A percentile compares a stretch with the other conserved stretches of the same genome.
phyloP scores from a whole-genome alignment of 768 basidiomycete species.

The Lentinula lateritia region DNA sequence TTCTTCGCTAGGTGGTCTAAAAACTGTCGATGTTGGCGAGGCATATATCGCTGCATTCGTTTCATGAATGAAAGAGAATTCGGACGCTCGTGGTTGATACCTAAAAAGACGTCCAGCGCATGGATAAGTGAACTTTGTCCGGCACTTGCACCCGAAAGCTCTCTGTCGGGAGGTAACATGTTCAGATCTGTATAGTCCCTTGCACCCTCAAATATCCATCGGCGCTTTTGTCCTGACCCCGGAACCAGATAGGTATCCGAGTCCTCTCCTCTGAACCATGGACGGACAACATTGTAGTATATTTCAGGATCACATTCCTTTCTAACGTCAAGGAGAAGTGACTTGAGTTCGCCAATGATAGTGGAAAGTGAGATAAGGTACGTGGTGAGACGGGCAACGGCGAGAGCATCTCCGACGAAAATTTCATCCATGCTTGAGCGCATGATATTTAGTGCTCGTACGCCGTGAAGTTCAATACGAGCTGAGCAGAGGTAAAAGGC shows the following conservation, averaged over 20 bases:
- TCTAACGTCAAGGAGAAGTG: constrained; percentile 58
- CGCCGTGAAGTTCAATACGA: constrained; percentile 82
- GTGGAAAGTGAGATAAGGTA: constrained; percentile 60
- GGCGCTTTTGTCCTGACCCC: constrained; percentile 19
- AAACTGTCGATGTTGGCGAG: constrained; percentile 74
- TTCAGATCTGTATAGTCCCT: constrained; percentile 32
- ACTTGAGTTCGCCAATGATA: constrained; percentile 60
- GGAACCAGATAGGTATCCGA: constrained; percentile 25
- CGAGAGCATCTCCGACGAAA: constrained; percentile 69
- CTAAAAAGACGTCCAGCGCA: constrained; percentile 67
- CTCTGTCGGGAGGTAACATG: constrained; percentile 32
- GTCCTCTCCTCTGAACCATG: constrained; percentile 78
- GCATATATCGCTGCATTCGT: constrained; percentile 82
- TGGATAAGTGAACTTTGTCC: constrained; percentile 80
- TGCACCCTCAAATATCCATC: constrained; percentile 60
- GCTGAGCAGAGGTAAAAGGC: constrained; percentile 87
- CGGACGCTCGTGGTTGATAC: constrained; percentile 44
- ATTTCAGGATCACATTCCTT: constrained; percentile 66
- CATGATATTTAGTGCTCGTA: constrained; percentile 83
- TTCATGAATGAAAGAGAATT: constrained; percentile 39
- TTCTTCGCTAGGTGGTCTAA: constrained; percentile 57
- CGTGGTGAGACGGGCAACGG: constrained; percentile 52
- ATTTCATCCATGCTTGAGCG: constrained; percentile 81
- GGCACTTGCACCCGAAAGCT: constrained; percentile 75
- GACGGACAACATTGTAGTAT: constrained; percentile 69